These are phyloP conservation scores for Xylariales sp. DNA, from an alignment of 2,329 filamentous ascomycete genomes.

Conservation along the genomic window DNA sequence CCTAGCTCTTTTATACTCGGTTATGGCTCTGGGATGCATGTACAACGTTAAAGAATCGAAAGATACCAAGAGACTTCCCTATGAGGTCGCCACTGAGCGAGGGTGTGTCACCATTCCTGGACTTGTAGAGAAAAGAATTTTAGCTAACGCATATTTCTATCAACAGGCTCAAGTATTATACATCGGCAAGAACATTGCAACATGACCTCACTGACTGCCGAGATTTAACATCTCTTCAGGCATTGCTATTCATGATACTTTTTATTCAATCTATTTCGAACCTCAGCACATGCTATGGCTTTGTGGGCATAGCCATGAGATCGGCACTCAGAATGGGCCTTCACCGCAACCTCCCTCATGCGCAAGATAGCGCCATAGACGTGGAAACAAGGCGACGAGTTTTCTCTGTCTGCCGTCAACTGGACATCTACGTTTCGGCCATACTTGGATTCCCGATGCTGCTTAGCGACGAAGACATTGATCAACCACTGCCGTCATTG, in stretches of 20 bases:
- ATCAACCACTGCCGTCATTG: constrained; percentile 60
- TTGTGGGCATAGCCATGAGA: constrained; percentile 72
- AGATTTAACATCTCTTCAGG: constrained; percentile 70
- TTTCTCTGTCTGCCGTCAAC: constrained; percentile 65
- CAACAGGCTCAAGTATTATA: constrained; percentile 69
- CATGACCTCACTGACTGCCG: constrained; percentile 65
- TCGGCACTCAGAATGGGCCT: constrained; percentile 74
- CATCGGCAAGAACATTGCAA: constrained; percentile 60
- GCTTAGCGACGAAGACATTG: constrained; percentile 60
- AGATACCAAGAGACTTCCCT: constrained; percentile 17
- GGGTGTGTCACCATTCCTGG: constrained; percentile 32
- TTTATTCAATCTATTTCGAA: constrained; percentile 79
- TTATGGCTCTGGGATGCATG: constrained; percentile 57
- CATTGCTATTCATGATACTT: constrained; percentile 73
- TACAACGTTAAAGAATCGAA: constrained; percentile 36
- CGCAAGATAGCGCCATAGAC: constrained; percentile 58
- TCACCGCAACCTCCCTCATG: constrained; percentile 66
- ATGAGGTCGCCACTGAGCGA: constrained; percentile 45
- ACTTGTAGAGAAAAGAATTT: neutral
- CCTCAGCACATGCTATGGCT: constrained; percentile 74
- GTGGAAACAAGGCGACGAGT: constrained; percentile 59
- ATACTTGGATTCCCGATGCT: constrained; percentile 63
- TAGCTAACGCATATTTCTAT: constrained; percentile 2
- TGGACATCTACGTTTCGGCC: constrained; percentile 67
- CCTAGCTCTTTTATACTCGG: constrained; percentile 54